Base-by-base conservation (phyloP, 2,329 filamentous ascomycete species). In the Huntiella omanensis region DNA sequence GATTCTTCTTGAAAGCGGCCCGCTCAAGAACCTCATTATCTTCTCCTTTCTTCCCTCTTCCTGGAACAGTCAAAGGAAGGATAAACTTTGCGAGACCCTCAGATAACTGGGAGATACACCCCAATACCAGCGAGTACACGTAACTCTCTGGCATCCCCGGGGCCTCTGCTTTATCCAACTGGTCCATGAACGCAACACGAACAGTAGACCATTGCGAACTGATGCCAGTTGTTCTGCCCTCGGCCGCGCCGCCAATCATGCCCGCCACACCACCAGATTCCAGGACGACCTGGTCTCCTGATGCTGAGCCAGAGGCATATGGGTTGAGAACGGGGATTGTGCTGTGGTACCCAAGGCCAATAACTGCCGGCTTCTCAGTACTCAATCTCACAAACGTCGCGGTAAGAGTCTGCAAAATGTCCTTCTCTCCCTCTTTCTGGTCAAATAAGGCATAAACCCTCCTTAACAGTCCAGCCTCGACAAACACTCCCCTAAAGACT, bases 51-150 rank as follows among this genome's bases (percentile, higher is more conserved):
- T 69, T 66, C 28, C 62, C 56, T 15, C 92, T 84, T n/a, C 66
- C 67, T 4, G 85, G 80, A 1, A 94, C 83, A 0, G 91, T 94
- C 34, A 98, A 64, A 1, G 91, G 91, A 11, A 98, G 69, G 40
- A 96, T 81, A 53, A 94, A 93, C 58, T 88, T 94, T 28, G 88
- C 91, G 13, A 98, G 67, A 2, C 84, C 86, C 56, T 98, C 91
- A 0, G 88, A 93, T 43, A 98, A 73, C 1, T 79, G 85, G 39
- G 83, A 88, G 50, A 98, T 80, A 56, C 88, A 96, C 2, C 83
- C 81, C 37, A 98, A 64, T 1, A 88, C 83, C 41, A 98, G 67
- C 51, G 82, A 85, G 62, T 95, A 96, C 5, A 94, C 72, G 56
- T 98, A 98, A 0, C 91, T 94, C 51, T 95, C 88, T 0, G 91